Base-by-base conservation (phyloP, 2,329 filamentous ascomycete genomes). In the Colletotrichum lupini region DNA sequence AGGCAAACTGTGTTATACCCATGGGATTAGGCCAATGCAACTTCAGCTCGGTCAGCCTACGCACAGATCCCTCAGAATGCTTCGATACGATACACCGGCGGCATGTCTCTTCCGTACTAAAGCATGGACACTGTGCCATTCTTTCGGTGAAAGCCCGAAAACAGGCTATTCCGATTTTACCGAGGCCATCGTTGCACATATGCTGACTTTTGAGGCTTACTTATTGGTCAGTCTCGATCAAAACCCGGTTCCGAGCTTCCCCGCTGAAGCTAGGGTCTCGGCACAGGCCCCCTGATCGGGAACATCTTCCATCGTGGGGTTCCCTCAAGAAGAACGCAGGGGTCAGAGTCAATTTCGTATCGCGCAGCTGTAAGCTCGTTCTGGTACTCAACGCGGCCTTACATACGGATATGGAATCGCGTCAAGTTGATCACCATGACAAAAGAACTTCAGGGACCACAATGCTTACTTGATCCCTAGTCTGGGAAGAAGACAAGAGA, bases 101-200 rank as follows among this genome's bases (percentile, higher is more conserved):
- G 64, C 35, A 37, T 66, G 30, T 37, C 19, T 37, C 35, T 37
- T 37, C 35, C 35, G 12, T 37, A 6, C 35, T 24, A 2, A 2
- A 52, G 42, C 32, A 53, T 30, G 55, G 24, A 63, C 49, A 19
- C 12, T 26, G 42, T 9, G 19, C 37, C 22, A 26, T 22, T 46
- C 26, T 58, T 42, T 42, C 59, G 66, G 69, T 53, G 26, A 53
- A 19, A 63, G 26, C 37, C 60, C 60, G 46, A 53, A 63, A 52
- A 57, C 58, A 60, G 58, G 65, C 19, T 9, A n/a, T 24, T 28
- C 70, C 70, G 67, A 65, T 52, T 60, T 60, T 64, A 70, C 46
- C 55, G 66, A 61, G 70, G 60, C 28, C 57, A 37, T 24, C 24
- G 16, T n/a, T 42, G 60, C 5, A 24, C 24, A 42, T 12, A 56